A percentile compares a stretch with the other conserved stretches of the same genome.
Evolutionary conservation across 2,329 filamentous ascomycete genomes (phyloP).

Genomic region (Cladosporium velox): DNA sequence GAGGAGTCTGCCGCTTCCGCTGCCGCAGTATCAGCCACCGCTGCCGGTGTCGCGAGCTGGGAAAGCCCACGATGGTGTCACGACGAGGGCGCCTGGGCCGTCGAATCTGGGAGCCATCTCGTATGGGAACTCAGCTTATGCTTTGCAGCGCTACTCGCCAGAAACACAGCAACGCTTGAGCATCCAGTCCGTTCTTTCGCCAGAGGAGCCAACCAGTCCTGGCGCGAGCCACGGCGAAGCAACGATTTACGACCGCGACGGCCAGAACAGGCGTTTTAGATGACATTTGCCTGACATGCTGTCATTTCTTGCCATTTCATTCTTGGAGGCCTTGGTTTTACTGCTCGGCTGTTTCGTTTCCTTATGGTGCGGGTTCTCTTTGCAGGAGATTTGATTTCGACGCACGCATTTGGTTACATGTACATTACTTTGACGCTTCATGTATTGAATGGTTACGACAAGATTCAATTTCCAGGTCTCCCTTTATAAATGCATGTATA

Average conservation of each 20-base stretch:
- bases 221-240: not conserved
- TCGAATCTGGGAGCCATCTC: not conserved
- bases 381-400: not conserved
- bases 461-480: not conserved
- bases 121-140: not conserved
- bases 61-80: too few relatives aligned
- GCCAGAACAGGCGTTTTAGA: not conserved
- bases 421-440: not conserved
- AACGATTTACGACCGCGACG: conserved; percentile 1
- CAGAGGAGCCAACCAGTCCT: conserved; percentile 16
- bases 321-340: too few relatives aligned
- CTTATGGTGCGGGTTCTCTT: too few relatives aligned
- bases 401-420: not conserved
- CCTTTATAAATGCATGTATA: not conserved
- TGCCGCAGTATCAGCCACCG: conserved; percentile 41
- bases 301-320: not conserved
- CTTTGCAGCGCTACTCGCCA: conserved; percentile 13
- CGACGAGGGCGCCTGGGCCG: not conserved
- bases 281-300: not conserved
- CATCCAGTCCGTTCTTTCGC: conserved; percentile 22
- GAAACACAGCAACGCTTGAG: conserved; percentile 18
- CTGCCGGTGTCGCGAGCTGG: conserved; percentile 31
- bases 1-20: conserved; percentile 36
- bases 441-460: not conserved
- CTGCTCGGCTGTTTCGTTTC: too few relatives aligned